phyloP scores from a whole-genome alignment of 208 protist species.

The Leishmania amazonensis region DNA sequence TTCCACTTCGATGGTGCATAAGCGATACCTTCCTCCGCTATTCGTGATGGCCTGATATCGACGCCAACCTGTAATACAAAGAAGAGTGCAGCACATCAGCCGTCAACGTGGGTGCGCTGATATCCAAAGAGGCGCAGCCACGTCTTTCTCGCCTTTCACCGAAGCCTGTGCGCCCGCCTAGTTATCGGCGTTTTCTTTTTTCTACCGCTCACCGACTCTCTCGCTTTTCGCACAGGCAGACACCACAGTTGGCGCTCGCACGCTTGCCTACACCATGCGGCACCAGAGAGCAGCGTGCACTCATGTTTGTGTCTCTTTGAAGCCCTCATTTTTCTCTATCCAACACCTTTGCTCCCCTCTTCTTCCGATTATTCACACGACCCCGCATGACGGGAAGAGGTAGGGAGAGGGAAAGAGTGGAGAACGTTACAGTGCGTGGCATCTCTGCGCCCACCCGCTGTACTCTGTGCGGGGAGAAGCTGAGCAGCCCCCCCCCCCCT shows the following conservation, averaged over 20 bases:
- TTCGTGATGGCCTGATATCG: neutral
- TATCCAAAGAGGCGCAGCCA: neutral
- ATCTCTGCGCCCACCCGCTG: neutral
- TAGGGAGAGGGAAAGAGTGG: no score
- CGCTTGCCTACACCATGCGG: neutral
- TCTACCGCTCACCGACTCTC: neutral
- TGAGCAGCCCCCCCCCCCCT: neutral
- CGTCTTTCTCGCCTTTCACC: neutral
- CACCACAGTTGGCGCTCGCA: neutral
- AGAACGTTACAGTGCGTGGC: neutral
- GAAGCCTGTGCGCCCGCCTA: neutral
- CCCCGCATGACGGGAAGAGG: neutral
- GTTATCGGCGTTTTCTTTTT: neutral
- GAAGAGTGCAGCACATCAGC: neutral
- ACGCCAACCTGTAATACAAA: neutral
- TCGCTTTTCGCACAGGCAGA: neutral
- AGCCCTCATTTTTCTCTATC: neutral
- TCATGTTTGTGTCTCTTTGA: neutral
- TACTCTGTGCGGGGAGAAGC: neutral
- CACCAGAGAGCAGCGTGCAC: neutral
- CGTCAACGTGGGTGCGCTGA: neutral
- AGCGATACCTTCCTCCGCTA: neutral
- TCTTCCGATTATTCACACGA: neutral
- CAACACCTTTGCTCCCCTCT: neutral
- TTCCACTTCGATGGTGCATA: neutral